Percentiles rank a stretch among this genome's conserved stretches.
These are phyloP conservation scores for Calendula officinalis DNA, from an alignment of 129 eudicot genomes.

Conservation along the genomic window DNA sequence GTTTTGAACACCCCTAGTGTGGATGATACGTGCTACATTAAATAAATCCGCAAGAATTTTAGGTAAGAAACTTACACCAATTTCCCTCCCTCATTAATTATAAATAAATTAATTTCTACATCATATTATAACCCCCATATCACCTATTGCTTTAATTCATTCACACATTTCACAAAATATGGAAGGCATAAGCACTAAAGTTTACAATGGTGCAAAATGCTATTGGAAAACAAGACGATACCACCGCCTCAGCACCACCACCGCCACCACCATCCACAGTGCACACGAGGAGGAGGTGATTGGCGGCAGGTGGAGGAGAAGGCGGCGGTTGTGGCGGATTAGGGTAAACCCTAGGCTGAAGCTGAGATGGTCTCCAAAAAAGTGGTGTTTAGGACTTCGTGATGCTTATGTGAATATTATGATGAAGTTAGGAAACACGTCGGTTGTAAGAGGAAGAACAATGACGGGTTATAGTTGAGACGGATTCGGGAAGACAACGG, in stretches of 20 bases:
- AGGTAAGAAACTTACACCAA: slow-evolving; percentile 28
- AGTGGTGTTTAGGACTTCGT: slow-evolving; percentile 42
- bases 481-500: slow-evolving; percentile 45
- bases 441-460: slow-evolving; percentile 30
- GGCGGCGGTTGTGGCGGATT: slow-evolving; percentile 46
- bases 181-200: slow-evolving; percentile 60
- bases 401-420: slow-evolving; percentile 75
- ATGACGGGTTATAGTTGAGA: slow-evolving; percentile 34
- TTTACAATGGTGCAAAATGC: slow-evolving; percentile 50
- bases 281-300: neutral
- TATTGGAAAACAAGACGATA: slow-evolving; percentile 66
- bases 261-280: neutral
- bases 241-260: slow-evolving; percentile 34
- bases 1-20: too few relatives aligned
- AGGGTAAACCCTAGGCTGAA: slow-evolving; percentile 38
- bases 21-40: slow-evolving; percentile 22
- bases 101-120: too few relatives aligned
- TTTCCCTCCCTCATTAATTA: slow-evolving; percentile 21
- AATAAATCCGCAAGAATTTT: slow-evolving; percentile 27
- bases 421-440: slow-evolving; percentile 56
- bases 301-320: slow-evolving; percentile 10
- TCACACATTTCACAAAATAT: slow-evolving; percentile 14
- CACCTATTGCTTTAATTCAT: neutral
- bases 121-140: neutral
- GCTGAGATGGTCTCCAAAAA: slow-evolving; percentile 51